Base-by-base conservation (phyloP, 176 grass and related monocot genomes). In the Oropetium thomaeum region DNA sequence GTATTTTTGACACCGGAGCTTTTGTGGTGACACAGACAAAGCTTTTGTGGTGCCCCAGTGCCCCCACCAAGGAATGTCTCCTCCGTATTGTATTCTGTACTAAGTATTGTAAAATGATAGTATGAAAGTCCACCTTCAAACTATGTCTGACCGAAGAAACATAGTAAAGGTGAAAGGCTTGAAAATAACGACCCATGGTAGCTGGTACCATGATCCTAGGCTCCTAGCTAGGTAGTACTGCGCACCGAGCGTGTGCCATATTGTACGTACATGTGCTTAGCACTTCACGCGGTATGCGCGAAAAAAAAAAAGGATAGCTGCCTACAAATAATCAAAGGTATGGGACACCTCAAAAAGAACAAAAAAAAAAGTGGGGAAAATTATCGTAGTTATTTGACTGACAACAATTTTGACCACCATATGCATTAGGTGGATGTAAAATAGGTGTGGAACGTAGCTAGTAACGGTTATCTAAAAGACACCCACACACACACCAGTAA, bases 61-160 rank as follows among this genome's bases (percentile, higher is more conserved):
- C n/a, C n/a, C n/a, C 39, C 85, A 83, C 85, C 65, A 53, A 61
- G 5, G 61, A 49, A 60, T 34, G 47, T 76, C 71, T 12, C 71
- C 29, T 47, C 10, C 30, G 1, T 20, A 1, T n/a, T n/a, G n/a
- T 45, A 49, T 26, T 58, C 8, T 33, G 11, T 63, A 31, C 7
- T 19, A 63, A 47, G n/a, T 15, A 62, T 45, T 76, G 61, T 45
- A 27, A 65, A 43, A 57, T 12, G 47, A 3, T 12, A 44, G 2
- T 8, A 57, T 12, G 47, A 3, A 17, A 44, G 2, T 8, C 17
- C 13, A 34, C 64, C 48, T 47, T 74, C 63, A 54, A 29, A 47
- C 28, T 27, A 13, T 22, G 31, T 70, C n/a, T 22, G 8, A 67
- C 45, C 60, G 45, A 40, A 69, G 44, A 62, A 65, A 51, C 31